phyloP scores from a whole-genome alignment of 495 filamentous ascomycete genomes.

The Ascodesmis nigricans region DNA sequence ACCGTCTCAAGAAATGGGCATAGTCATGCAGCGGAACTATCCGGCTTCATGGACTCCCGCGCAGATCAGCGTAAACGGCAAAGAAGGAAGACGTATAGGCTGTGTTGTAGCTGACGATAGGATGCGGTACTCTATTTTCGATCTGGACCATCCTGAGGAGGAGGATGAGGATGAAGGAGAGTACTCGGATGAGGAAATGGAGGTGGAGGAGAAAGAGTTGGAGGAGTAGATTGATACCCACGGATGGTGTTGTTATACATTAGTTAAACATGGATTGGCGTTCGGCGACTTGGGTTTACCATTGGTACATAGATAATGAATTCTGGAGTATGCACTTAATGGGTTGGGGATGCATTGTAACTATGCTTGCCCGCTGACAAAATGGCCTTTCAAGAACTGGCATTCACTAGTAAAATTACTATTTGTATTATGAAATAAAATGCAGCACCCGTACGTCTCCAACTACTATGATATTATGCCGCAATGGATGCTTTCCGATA shows the following conservation, averaged over 20 bases:
- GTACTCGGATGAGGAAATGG: constrained; percentile 14
- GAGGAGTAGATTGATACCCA: constrained; percentile 17
- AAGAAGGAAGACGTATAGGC: constrained; percentile 30
- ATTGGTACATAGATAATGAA: too few relatives aligned
- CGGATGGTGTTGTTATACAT: constrained; percentile 17
- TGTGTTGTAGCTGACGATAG: constrained; percentile 35
- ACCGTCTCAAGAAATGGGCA: constrained; percentile 9
- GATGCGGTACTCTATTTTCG: constrained; percentile 34
- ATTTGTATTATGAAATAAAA: constrained; percentile 1
- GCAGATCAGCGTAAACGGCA: constrained; percentile 33
- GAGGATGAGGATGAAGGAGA: constrained; percentile 15
- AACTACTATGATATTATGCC: neutral
- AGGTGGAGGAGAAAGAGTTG: constrained; percentile 23
- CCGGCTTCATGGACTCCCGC: constrained; percentile 25
- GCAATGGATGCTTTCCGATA: constrained; percentile 5
- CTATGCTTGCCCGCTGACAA: too few relatives aligned
- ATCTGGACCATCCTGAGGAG: constrained; percentile 27
- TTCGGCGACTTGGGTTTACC: too few relatives aligned
- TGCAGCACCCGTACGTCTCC: too few relatives aligned
- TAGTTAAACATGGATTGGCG: constrained; percentile 10
- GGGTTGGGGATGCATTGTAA: too few relatives aligned
- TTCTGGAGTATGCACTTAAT: too few relatives aligned
- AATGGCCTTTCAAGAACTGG: too few relatives aligned
- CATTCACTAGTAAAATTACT: too few relatives aligned
- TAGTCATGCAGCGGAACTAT: constrained; percentile 16